Evolutionary conservation across 2,329 filamentous ascomycete species (phyloP).

Genomic region (Hypoxylon sp.): DNA sequence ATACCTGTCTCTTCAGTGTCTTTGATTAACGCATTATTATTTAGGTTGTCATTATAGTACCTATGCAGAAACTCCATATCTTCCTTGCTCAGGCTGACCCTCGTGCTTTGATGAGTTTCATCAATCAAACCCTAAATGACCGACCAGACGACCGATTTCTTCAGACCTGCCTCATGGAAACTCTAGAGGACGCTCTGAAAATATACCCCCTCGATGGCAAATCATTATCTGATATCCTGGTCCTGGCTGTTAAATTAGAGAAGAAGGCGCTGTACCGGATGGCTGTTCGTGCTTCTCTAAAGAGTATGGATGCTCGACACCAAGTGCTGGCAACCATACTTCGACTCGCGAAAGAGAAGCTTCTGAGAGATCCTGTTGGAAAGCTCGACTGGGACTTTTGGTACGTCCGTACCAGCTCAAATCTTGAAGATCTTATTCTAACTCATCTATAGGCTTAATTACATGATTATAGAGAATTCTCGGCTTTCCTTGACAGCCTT

Average conservation of each 20-base stretch:
- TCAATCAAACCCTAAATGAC: not conserved
- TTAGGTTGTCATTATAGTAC: conserved; percentile 37
- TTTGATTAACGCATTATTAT: not conserved
- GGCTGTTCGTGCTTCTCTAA: conserved; percentile 1
- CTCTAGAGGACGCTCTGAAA: not conserved
- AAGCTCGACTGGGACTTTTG: conserved; percentile 26
- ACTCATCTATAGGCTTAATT: conserved; percentile 22
- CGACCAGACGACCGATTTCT: not conserved
- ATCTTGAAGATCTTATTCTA: not conserved
- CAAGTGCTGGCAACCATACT: conserved; percentile 14
- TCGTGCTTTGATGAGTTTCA: not conserved
- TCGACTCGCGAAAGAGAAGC: conserved; percentile 5
- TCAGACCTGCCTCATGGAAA: not conserved
- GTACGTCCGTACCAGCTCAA: conserved; percentile 3
- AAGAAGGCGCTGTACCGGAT: not conserved
- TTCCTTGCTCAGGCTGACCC: not conserved
- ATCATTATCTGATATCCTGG: conserved; percentile 2
- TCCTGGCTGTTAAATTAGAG: conserved; percentile 8
- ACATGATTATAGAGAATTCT: not conserved
- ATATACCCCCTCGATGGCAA: not conserved
- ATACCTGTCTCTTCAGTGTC: not conserved
- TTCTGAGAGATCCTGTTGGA: conserved; percentile 3
- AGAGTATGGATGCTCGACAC: not conserved
- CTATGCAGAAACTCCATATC: conserved; percentile 1
- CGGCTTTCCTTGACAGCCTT: not conserved